Base-by-base conservation (phyloP, 257 asterid species). In the Nyctanthes arbortristis region DNA sequence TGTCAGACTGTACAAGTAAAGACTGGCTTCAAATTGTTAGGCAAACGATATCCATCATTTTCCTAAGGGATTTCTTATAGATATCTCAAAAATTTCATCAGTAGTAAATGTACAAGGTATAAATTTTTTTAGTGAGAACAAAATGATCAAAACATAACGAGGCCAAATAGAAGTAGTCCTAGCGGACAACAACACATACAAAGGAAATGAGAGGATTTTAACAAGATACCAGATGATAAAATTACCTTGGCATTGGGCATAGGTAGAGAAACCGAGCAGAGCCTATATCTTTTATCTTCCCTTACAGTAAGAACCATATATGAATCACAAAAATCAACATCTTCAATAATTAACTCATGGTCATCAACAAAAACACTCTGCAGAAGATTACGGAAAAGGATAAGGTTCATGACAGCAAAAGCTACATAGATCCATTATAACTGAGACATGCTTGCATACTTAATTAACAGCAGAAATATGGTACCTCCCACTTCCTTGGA, bases 401-500 rank as follows among this genome's bases (percentile, higher is more conserved):
- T 37, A 47, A 74, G 64, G 39, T 25, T 62, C 54, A 29, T 24
- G 71, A 66, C 31, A 4, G 12, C 27, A 74, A 77, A 31, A 63
- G 63, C 18, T 39, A 1, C 13, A 49, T 20, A 54, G 65, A 56
- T 58, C 30, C 27, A 49, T 8, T 63, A 55, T 36, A 34, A 24
- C 22, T 58, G 62, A 59, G 74, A 28, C 16, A 68, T 68, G 30
- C 67, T 58, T 60, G 65, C 55, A 47, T 24, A 58, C 45, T 39
- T 54, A 30, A 65, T 60, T 18, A 75, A 34, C 54, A 52, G 66
- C 25, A 13, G 35, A 54, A 69, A 68, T 18, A 73, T 60, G 74
- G 82, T 70, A 94, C 99, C 96, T 91, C 92, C 99, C 97, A 94
- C 68, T 80, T 87, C 71, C 88, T 84, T 32, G 72, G 77, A 54